Evolutionary conservation across 1,284 basidiomycete genomes (phyloP).

Genomic region (Naganishia albida): DNA sequence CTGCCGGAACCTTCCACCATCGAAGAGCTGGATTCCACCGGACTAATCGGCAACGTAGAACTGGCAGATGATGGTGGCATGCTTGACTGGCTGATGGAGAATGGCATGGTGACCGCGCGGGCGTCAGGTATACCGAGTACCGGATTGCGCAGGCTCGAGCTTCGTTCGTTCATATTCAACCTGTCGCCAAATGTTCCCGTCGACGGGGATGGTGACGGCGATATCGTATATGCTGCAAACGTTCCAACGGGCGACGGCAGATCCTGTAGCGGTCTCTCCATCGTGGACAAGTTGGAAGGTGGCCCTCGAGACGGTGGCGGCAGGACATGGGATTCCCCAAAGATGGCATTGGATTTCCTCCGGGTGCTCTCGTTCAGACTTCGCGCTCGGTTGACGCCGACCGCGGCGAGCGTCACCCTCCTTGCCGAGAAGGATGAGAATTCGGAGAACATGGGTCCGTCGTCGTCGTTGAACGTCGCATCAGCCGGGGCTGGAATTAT

Average conservation of each 20-base stretch:
- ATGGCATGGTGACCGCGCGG: slow-evolving; percentile 19
- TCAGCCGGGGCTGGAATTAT: background rate
- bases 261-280: slow-evolving; percentile 21
- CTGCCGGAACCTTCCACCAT: background rate
- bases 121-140: slow-evolving; percentile 22
- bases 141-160: background rate
- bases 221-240: slow-evolving; percentile 5
- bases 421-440: slow-evolving; percentile 12
- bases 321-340: slow-evolving; percentile 14
- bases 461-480: background rate
- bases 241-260: slow-evolving; percentile 16
- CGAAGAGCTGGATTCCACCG: slow-evolving; percentile 5
- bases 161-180: background rate
- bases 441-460: slow-evolving; percentile 20
- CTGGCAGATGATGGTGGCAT: slow-evolving; percentile 9
- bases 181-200: slow-evolving; percentile 21
- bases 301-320: slow-evolving; percentile 22
- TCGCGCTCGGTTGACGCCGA: slow-evolving; percentile 21
- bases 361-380: slow-evolving; percentile 17
- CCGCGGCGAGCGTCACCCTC: slow-evolving; percentile 8
- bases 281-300: background rate
- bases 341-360: slow-evolving; percentile 23
- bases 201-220: slow-evolving; percentile 20
- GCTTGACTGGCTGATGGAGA: background rate
- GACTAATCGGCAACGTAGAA: slow-evolving; percentile 20